These are phyloP conservation scores for Metschnikowia arizonensis DNA, from an alignment of 805 yeast species.

Conservation along the genomic window DNA sequence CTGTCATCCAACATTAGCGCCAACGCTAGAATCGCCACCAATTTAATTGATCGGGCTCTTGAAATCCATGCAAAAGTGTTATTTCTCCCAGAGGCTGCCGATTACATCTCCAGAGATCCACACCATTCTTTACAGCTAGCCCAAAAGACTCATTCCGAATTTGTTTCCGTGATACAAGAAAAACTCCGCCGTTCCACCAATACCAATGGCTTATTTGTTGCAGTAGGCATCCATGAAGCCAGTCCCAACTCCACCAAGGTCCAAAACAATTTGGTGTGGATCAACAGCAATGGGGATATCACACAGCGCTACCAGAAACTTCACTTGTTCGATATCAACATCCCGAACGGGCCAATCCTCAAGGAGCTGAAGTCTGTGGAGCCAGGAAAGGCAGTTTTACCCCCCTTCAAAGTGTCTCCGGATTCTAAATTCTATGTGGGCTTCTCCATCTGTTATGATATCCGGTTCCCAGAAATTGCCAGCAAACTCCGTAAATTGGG, in stretches of 20 bases:
- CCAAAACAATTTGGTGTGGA: slow-evolving; percentile 70
- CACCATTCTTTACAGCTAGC: slow-evolving; percentile 62
- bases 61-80: slow-evolving; percentile 58
- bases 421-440: slow-evolving; percentile 46
- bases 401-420: slow-evolving; percentile 16
- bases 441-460: slow-evolving; percentile 76
- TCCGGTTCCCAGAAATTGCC: slow-evolving; percentile 81
- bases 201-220: slow-evolving; percentile 51
- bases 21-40: slow-evolving; percentile 58
- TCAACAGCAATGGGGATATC: slow-evolving; percentile 61
- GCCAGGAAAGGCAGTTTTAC: slow-evolving; percentile 56
- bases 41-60: slow-evolving; percentile 62
- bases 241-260: slow-evolving; percentile 39
- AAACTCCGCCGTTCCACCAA: slow-evolving; percentile 35
- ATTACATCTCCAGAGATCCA: slow-evolving; percentile 73
- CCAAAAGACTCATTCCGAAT: slow-evolving; percentile 32
- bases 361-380: slow-evolving; percentile 77
- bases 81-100: slow-evolving; percentile 92
- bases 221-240: slow-evolving; percentile 90
- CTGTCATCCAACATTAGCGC: slow-evolving; percentile 58
- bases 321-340: slow-evolving; percentile 86
- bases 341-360: slow-evolving; percentile 75
- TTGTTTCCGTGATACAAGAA: slow-evolving; percentile 40
- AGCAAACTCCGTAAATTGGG: slow-evolving; percentile 55
- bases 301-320: slow-evolving; percentile 73